Percentiles rank a stretch among this genome's conserved stretches.
These are phyloP conservation scores for Chamaecrista fasciculata DNA, from an alignment of 306 rosid genomes.

Conservation along the genomic window DNA sequence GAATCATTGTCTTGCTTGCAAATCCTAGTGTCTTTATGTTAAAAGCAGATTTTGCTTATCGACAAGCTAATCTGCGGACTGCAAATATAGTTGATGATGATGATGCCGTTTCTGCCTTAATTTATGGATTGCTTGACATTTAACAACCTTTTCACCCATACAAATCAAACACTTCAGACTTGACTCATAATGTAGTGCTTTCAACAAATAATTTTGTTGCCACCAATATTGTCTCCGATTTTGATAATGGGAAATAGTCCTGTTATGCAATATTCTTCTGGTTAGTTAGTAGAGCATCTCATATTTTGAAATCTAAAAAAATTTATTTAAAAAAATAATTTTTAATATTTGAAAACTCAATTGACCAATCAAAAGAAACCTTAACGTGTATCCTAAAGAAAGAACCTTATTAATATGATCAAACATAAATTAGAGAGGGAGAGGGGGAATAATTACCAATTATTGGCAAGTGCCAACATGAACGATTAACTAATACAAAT, in stretches of 20 bases:
- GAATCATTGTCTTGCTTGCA: slow-evolving; percentile 22
- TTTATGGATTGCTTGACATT: background rate
- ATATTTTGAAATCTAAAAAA: too few species aligned
- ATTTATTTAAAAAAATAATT: too few species aligned
- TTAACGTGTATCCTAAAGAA: too few species aligned
- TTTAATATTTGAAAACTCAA: too few species aligned
- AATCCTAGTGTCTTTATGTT: slow-evolving; percentile 37
- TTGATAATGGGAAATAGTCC: background rate
- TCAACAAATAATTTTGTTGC: background rate
- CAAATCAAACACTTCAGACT: background rate
- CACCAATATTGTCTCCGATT: background rate
- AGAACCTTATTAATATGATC: too few species aligned
- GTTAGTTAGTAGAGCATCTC: too few species aligned
- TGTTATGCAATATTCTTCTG: too few species aligned
- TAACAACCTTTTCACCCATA: background rate
- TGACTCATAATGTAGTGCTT: background rate
- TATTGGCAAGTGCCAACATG: slow-evolving; percentile 8
- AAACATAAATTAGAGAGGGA: too few species aligned
- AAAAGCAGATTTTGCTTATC: slow-evolving; percentile 27
- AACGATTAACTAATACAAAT: background rate
- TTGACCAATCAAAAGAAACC: too few species aligned
- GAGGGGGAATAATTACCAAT: slow-evolving; percentile 21
- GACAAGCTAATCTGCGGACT: background rate
- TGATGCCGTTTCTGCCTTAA: slow-evolving; percentile 26
- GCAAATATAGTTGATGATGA: background rate